phyloP scores from a whole-genome alignment of 768 basidiomycete genomes.

The Agrocybe pediades region DNA sequence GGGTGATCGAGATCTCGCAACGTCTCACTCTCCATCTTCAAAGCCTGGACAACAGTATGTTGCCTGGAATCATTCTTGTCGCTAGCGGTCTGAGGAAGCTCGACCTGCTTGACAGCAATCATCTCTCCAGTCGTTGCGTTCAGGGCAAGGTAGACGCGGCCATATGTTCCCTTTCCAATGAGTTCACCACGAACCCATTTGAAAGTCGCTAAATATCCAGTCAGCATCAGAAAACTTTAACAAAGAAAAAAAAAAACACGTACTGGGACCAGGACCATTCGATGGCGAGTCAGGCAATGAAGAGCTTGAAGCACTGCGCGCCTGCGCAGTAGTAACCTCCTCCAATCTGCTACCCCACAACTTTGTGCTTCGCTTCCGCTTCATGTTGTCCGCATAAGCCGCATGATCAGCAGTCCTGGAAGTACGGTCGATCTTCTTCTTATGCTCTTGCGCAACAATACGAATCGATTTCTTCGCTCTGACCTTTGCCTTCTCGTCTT shows the following conservation, averaged over 20 bases:
- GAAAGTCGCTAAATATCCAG: conserved; percentile 68
- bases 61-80: conserved; percentile 91
- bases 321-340: conserved; percentile 83
- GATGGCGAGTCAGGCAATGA: conserved; percentile 62
- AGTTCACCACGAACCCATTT: conserved; percentile 99
- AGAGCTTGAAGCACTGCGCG: conserved; percentile 43
- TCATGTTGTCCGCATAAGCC: conserved; percentile 44
- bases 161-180: conserved; percentile 96
- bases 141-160: conserved; percentile 92
- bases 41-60: conserved; percentile 81
- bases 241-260: conserved; percentile 30
- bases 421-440: conserved; percentile 70
- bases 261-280: conserved; percentile 68
- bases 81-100: conserved; percentile 87
- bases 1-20: conserved; percentile 96
- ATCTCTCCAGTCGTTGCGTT: conserved; percentile 98
- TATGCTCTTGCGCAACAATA: conserved; percentile 87
- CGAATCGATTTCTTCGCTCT: conserved; percentile 90
- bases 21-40: conserved; percentile 95
- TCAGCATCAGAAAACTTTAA: conserved; percentile 14
- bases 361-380: conserved; percentile 88
- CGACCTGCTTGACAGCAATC: conserved; percentile 99
- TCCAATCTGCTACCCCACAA: conserved; percentile 94
- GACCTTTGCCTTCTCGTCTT: conserved; percentile 35
- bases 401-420: conserved; percentile 56